Conservation (phyloP, 2,329 filamentous ascomycete genomes). For the Bipolaris gigantea region DNA sequence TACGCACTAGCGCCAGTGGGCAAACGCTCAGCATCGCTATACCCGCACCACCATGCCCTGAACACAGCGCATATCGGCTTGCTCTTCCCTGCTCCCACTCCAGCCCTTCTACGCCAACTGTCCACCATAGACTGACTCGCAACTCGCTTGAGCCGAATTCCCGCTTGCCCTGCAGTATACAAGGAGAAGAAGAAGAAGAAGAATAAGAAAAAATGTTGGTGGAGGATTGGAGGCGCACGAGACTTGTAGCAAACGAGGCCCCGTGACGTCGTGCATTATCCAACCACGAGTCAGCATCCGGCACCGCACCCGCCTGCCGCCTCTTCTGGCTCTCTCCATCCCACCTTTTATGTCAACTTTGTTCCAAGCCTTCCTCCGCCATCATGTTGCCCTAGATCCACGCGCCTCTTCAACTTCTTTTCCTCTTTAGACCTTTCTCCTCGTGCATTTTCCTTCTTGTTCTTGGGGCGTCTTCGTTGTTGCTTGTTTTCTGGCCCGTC, state of each 20-base stretch:
- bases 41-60: not conserved
- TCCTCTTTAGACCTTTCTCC: not conserved
- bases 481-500: not conserved
- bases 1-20: not conserved
- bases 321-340: not conserved
- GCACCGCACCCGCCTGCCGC: not conserved
- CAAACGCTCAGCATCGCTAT: not conserved
- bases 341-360: constrained; percentile 1
- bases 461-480: not conserved
- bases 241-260: not conserved
- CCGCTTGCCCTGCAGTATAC: not conserved
- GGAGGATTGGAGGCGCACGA: constrained; percentile 4
- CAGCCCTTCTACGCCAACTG: too few relatives aligned
- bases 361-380: not conserved
- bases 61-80: not conserved
- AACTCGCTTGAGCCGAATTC: not conserved
- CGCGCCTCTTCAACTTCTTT: not conserved
- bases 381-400: constrained; percentile 3
- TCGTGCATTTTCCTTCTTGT: not conserved
- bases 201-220: not conserved
- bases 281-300: not conserved
- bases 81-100: not conserved
- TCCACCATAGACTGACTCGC: too few relatives aligned
- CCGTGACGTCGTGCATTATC: constrained; percentile 12
- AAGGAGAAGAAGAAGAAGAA: too few relatives aligned